These are phyloP conservation scores for Ophiostoma perfectum DNA, from an alignment of 2,329 filamentous ascomycete genomes.

Conservation along the genomic window DNA sequence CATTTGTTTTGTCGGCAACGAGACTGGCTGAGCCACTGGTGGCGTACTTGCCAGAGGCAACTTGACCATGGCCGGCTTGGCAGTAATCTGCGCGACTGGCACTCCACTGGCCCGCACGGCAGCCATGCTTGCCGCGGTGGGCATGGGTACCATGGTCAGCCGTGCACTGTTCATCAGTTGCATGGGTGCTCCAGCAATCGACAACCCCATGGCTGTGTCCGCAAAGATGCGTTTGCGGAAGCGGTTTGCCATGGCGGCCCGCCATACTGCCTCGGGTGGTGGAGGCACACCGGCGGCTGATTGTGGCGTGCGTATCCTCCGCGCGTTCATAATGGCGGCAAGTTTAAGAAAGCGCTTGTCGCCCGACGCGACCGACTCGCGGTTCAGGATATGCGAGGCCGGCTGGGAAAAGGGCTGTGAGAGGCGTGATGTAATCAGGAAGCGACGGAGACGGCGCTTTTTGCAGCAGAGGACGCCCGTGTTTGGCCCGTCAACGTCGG, in stretches of 20 bases:
- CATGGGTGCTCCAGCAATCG: constrained; percentile 26
- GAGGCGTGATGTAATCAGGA: constrained; percentile 63
- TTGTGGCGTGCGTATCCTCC: constrained; percentile 26
- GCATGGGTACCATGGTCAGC: constrained; percentile 12
- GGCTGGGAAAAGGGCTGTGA: constrained; percentile 64
- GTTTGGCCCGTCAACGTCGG: constrained; percentile 56
- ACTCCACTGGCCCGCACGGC: not conserved
- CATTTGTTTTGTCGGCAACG: too few species aligned
- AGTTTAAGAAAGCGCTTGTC: constrained; percentile 47
- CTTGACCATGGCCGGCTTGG: not conserved
- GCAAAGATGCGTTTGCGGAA: constrained; percentile 45
- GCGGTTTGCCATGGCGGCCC: constrained; percentile 61
- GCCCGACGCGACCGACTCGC: constrained; percentile 44
- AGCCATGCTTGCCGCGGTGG: constrained; percentile 1
- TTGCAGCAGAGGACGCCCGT: constrained; percentile 51
- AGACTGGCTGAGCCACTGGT: not conserved
- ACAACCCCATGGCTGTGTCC: constrained; percentile 31
- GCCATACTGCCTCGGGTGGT: constrained; percentile 48
- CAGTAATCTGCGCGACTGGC: not conserved
- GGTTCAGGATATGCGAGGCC: constrained; percentile 63
- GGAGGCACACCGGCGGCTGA: not conserved
- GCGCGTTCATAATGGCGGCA: constrained; percentile 39
- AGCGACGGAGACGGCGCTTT: constrained; percentile 59
- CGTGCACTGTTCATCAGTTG: constrained; percentile 22
- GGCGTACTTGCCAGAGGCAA: not conserved